Percentiles rank a stretch among this genome's conserved stretches.
Conservation (phyloP, 1,284 basidiomycete species). For the Chalciporus sp. region DNA sequence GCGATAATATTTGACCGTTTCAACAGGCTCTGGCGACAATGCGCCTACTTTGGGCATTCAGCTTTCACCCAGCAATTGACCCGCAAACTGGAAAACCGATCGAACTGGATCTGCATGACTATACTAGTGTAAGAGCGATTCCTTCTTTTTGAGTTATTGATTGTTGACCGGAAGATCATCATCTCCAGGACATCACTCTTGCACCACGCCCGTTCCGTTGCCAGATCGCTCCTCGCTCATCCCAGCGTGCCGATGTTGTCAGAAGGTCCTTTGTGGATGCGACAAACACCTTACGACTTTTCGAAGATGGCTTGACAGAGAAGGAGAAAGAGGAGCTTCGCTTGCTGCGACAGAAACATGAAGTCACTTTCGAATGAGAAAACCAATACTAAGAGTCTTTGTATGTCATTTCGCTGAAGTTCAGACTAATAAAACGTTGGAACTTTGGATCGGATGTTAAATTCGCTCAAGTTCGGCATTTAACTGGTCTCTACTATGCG, state of each 20-base stretch:
- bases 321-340: constrained; percentile 1
- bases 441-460: neutral
- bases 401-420: neutral
- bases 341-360: neutral
- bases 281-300: neutral
- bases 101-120: neutral
- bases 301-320: constrained; percentile 2
- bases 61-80: constrained; percentile 4
- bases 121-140: neutral
- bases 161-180: neutral
- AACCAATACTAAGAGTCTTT: neutral
- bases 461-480: neutral
- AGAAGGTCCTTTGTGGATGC: constrained; percentile 6
- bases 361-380: neutral
- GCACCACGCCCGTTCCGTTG: constrained; percentile 7
- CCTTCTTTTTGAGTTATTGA: neutral
- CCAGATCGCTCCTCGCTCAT: constrained; percentile 2
- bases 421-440: neutral
- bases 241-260: constrained; percentile 1
- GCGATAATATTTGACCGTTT: neutral
- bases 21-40: constrained; percentile 3
- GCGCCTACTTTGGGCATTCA: constrained; percentile 8
- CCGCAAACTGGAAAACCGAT: neutral
- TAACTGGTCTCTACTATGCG: neutral
- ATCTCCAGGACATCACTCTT: constrained; percentile 4